A percentile compares a stretch with the other conserved stretches of the same genome.
Conservation (phyloP, 108 stramenopile species). For the Poteriospumella lacustris region DNA sequence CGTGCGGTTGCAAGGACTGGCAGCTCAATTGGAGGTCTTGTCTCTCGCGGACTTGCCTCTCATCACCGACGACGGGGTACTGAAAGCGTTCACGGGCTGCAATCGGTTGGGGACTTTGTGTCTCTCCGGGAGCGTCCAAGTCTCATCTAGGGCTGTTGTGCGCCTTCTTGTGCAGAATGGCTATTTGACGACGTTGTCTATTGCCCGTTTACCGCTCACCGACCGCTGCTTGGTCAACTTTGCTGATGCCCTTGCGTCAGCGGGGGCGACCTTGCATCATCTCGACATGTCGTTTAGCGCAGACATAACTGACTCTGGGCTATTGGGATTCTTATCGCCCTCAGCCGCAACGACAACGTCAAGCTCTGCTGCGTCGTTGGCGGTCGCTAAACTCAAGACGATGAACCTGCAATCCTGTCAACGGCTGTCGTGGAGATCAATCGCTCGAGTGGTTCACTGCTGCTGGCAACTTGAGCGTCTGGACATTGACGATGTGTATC, state of each 20-base stretch:
- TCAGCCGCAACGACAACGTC: no score
- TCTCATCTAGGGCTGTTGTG: not conserved
- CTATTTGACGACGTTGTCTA: not conserved
- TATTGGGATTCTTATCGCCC: no score
- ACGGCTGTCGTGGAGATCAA: not conserved
- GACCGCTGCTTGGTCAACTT: not conserved
- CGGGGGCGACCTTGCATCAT: not conserved
- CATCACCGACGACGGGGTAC: not conserved
- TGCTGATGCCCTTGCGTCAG: not conserved
- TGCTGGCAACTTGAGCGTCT: conserved; percentile 10
- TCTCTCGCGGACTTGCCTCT: not conserved
- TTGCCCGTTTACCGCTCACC: not conserved
- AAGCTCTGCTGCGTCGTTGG: not conserved
- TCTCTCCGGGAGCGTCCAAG: not conserved
- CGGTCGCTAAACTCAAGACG: not conserved
- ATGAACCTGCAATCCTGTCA: not conserved
- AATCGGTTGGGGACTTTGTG: not conserved
- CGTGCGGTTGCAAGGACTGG: no score
- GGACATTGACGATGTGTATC: conserved; percentile 10
- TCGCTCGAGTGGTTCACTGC: not conserved
- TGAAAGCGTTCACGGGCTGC: not conserved
- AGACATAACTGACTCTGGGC: not conserved
- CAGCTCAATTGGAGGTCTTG: not conserved
- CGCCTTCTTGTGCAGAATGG: not conserved
- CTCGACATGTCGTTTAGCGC: not conserved